Conservation (phyloP, 2,329 filamentous ascomycete species). For the Colletotrichum sp. region DNA sequence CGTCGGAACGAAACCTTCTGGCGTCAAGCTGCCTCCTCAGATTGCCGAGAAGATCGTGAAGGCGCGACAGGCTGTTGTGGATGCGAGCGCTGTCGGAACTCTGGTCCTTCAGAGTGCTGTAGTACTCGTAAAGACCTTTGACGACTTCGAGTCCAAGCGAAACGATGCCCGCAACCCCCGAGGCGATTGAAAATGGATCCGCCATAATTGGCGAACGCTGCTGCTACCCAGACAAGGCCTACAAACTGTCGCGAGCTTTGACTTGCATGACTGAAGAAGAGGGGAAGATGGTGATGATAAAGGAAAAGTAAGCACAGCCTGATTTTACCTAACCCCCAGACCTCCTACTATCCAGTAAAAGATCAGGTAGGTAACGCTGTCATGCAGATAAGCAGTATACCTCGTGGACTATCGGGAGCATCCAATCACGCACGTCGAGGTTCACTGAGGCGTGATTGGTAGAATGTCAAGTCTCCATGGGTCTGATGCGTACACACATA, state of each 20-base stretch:
- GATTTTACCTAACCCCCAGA: too few relatives aligned
- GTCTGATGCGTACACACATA: neutral
- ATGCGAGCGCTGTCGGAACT: slow-evolving; percentile 29
- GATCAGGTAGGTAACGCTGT: neutral
- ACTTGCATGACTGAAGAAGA: too few relatives aligned
- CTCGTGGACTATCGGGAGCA: rapidly evolving
- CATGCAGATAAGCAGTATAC: neutral
- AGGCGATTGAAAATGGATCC: slow-evolving; percentile 23
- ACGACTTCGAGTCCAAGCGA: slow-evolving; percentile 40
- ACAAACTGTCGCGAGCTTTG: too few relatives aligned
- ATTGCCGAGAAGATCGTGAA: neutral
- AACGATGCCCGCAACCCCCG: slow-evolving; percentile 33
- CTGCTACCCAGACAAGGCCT: too few relatives aligned
- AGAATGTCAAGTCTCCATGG: rapidly evolving
- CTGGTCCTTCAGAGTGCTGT: slow-evolving; percentile 30
- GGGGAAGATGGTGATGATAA: too few relatives aligned
- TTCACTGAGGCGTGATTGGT: neutral
- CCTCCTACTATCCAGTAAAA: too few relatives aligned
- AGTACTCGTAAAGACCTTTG: slow-evolving; percentile 37
- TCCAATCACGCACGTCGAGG: rapidly evolving
- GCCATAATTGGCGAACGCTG: neutral
- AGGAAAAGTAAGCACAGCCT: too few relatives aligned
- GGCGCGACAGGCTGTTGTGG: slow-evolving; percentile 25
- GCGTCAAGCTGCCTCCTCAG: neutral
- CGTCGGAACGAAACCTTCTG: slow-evolving; percentile 27